Evolutionary conservation across 2,329 filamentous ascomycete genomes (phyloP).

Genomic region (Drechslerella coelobrocha): DNA sequence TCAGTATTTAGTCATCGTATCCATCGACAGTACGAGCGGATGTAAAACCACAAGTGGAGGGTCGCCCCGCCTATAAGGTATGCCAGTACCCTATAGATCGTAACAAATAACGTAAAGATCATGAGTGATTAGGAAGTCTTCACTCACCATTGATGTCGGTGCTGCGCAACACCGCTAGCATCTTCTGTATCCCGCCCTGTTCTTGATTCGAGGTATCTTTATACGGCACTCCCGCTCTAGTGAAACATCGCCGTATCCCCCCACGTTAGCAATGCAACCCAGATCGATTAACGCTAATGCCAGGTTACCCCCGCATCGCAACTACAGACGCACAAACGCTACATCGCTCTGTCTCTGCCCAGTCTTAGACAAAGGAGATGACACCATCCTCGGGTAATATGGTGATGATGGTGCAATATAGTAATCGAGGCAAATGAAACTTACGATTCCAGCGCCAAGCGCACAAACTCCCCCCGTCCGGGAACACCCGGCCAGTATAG

Average conservation of each 20-base stretch:
- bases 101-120: too few species aligned
- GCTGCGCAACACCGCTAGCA: constrained; percentile 14
- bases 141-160: constrained; percentile 6
- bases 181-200: constrained; percentile 59
- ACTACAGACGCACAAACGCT: too few species aligned
- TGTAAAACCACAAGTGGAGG: too few species aligned
- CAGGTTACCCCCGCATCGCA: too few species aligned
- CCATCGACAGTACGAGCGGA: too few species aligned
- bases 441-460: constrained; percentile 72
- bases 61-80: too few species aligned
- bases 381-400: too few species aligned
- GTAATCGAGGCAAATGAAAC: constrained; percentile 61
- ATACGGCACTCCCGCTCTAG: constrained; percentile 29
- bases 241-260: constrained; percentile 60
- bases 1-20: neutral
- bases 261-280: constrained; percentile 57
- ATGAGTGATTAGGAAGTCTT: too few species aligned
- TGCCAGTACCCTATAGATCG: too few species aligned
- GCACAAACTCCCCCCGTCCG: constrained; percentile 76
- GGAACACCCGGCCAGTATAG: constrained; percentile 76
- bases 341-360: too few species aligned
- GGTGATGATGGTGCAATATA: constrained; percentile 49
- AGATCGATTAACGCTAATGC: neutral
- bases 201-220: constrained; percentile 56
- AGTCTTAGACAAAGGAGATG: too few species aligned